A percentile compares a stretch with the other conserved stretches of the same genome.
These are phyloP conservation scores for Rhododendron williamsianum DNA, from an alignment of 148 eudicot species.

Conservation along the genomic window DNA sequence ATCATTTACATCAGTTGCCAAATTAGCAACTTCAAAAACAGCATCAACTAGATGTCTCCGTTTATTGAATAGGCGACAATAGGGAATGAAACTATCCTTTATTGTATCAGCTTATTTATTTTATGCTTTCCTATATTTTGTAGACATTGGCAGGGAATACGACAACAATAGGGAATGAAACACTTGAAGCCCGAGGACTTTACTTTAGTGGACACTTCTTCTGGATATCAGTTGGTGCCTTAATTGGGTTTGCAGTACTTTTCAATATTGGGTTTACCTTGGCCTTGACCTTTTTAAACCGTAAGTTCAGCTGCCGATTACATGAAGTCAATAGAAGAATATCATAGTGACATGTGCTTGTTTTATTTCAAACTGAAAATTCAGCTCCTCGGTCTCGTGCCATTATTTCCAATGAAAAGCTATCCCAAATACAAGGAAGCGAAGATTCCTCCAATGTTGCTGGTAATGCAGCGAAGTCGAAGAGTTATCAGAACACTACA, in stretches of 20 bases:
- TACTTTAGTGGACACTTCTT: slow-evolving; percentile 37
- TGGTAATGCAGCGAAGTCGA: neutral
- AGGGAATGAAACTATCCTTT: neutral
- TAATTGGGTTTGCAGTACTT: slow-evolving; percentile 49
- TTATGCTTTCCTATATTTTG: neutral
- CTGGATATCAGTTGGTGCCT: slow-evolving; percentile 65
- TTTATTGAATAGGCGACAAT: neutral
- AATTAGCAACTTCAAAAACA: neutral
- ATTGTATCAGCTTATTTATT: neutral
- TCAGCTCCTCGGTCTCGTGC: slow-evolving; percentile 62
- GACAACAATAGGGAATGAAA: slow-evolving; percentile 55
- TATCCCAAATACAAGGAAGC: slow-evolving; percentile 36
- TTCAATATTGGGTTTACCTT: slow-evolving; percentile 49
- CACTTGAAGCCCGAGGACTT: slow-evolving; percentile 60
- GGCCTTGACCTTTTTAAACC: slow-evolving; percentile 54
- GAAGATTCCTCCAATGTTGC: slow-evolving; percentile 12
- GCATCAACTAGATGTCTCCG: neutral
- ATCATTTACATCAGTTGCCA: neutral
- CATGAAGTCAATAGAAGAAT: slow-evolving; percentile 2
- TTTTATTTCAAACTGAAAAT: slow-evolving; percentile 5
- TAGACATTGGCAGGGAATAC: slow-evolving; percentile 44
- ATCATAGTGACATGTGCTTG: neutral
- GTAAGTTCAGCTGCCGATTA: slow-evolving; percentile 32
- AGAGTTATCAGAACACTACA: neutral
- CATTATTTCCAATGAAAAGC: slow-evolving; percentile 59